phyloP scores from a whole-genome alignment of 148 eudicot genomes.

The Cornus controversa region DNA sequence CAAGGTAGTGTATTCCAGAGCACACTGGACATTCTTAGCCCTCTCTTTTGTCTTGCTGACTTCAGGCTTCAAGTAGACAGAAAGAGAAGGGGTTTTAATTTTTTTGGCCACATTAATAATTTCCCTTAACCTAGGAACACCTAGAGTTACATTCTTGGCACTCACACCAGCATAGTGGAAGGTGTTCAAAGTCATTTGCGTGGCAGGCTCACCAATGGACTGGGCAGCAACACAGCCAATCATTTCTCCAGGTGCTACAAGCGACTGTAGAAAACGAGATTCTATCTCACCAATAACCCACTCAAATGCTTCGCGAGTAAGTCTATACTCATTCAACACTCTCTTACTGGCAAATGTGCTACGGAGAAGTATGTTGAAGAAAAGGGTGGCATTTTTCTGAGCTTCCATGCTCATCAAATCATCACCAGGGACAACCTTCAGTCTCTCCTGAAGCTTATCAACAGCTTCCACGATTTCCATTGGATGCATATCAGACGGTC shows the following conservation, averaged over 20 bases:
- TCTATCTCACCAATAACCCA: slow-evolving; percentile 99
- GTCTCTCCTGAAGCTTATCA: slow-evolving; percentile 93
- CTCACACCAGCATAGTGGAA: slow-evolving; percentile 99
- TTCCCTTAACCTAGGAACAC: slow-evolving; percentile 98
- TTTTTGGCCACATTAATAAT: slow-evolving; percentile 97
- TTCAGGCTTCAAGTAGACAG: slow-evolving; percentile 85
- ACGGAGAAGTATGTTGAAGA: slow-evolving; percentile 88
- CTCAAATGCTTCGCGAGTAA: slow-evolving; percentile 90
- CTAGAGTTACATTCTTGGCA: slow-evolving; percentile 99
- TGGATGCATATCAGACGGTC: slow-evolving; percentile 93
- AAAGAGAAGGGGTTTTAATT: slow-evolving; percentile 93
- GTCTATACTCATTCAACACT: slow-evolving; percentile 86
- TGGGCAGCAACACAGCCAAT: slow-evolving; percentile 99
- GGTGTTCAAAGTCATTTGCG: slow-evolving; percentile 97
- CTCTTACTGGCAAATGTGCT: slow-evolving; percentile 94
- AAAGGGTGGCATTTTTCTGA: slow-evolving; percentile 93
- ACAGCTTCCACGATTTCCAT: slow-evolving; percentile 98
- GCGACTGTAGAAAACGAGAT: slow-evolving; percentile 90
- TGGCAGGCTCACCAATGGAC: slow-evolving; percentile 99
- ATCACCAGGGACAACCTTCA: slow-evolving; percentile 94
- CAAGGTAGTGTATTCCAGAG: slow-evolving; percentile 85
- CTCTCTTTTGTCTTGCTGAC: slow-evolving; percentile 73
- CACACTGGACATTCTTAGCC: slow-evolving; percentile 95
- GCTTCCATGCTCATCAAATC: slow-evolving; percentile 92
- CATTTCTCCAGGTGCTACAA: slow-evolving; percentile 99